Base-by-base conservation (phyloP, 768 basidiomycete species). In the Hericium rajendrae region DNA sequence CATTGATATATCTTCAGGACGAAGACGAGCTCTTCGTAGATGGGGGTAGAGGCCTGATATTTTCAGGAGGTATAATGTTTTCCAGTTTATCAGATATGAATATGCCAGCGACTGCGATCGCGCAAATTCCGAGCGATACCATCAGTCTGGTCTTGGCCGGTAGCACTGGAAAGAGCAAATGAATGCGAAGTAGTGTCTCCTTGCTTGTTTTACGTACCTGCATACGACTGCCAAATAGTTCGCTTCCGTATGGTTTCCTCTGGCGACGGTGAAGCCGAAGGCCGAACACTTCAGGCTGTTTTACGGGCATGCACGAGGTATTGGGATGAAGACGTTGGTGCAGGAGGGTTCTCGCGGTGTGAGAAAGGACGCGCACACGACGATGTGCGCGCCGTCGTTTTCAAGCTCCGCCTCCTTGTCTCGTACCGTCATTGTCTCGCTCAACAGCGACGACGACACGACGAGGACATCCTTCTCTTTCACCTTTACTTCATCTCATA, bases 161-260 rank as follows among this genome's bases (percentile, higher is more conserved):
- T 11, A 72, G 62, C 8, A 65, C 71, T 72, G 57, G 2, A 49
- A 38, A 65, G 51, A 63, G 32, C 32, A 32, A 10, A 8, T 32
- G 6, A 32, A 8, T 32, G 32, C 2, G 4, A 32, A 32, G 32
- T 4, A 8, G 32, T 8, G 32, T 32, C 32, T 32, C 32, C 32
- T 32, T 32, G 32, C 32, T 32, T 6, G 32, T 10, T 1, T 32
- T 32, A 32, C 55, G 58, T 60, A 71, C 76, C 76, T 65, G 71
- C 72, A 66, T 76, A 78, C 49, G 76, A 78, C 56, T 72, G 72
- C 75, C 74, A 76, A 20, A 78, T 61, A 10, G 69, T 60, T 12
- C 71, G 55, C 41, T 62, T 61, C 53, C 60, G 56, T 11, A 65
- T 56, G 9, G 56, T 64, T 62, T 66, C 61, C 49, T 48, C 15